These are phyloP conservation scores for Colletotrichum salicis DNA, from an alignment of 2,329 filamentous ascomycete species.

Conservation along the genomic window DNA sequence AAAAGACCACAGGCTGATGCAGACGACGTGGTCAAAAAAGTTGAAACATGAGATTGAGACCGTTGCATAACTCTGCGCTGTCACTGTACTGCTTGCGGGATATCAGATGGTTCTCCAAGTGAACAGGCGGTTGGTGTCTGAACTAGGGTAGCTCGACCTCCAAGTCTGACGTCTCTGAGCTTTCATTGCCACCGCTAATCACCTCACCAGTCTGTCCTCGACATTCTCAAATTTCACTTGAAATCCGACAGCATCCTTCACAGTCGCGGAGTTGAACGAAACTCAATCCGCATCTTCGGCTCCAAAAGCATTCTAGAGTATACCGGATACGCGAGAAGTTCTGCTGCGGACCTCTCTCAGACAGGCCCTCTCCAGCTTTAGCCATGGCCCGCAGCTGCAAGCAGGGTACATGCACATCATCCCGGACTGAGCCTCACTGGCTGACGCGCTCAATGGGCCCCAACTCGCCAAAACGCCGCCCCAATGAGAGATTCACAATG, in stretches of 20 bases:
- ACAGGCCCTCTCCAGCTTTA: neutral
- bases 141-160: neutral
- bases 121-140: neutral
- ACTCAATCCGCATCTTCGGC: neutral
- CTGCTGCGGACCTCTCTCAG: neutral
- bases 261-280: neutral
- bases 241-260: neutral
- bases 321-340: neutral
- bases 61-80: neutral
- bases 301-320: neutral
- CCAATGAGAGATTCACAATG: slow-evolving; percentile 12
- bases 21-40: neutral
- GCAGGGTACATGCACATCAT: slow-evolving; percentile 33
- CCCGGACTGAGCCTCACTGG: slow-evolving; percentile 34
- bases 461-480: neutral
- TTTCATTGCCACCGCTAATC: neutral
- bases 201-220: neutral
- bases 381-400: slow-evolving; percentile 10
- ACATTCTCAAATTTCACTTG: neutral
- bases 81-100: neutral
- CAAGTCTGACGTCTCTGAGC: neutral
- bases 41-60: neutral
- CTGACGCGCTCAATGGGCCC: slow-evolving; percentile 21
- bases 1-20: neutral
- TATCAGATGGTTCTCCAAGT: neutral